A percentile compares a stretch with the other conserved stretches of the same genome.
These are phyloP conservation scores for Didymella exigua DNA, from an alignment of 2,329 filamentous ascomycete genomes.

Conservation along the genomic window DNA sequence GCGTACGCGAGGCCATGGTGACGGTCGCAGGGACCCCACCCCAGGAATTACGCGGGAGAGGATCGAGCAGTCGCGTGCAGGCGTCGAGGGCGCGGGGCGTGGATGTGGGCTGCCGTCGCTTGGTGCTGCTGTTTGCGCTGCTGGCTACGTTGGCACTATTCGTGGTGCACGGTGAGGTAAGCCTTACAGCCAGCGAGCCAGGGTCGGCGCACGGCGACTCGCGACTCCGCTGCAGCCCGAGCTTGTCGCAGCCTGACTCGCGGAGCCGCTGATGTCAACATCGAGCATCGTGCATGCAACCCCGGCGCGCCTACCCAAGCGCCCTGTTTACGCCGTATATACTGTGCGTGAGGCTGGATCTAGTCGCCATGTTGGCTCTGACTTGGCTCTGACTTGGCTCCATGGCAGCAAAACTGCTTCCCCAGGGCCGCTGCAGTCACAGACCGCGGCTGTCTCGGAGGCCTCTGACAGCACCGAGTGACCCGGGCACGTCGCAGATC, in stretches of 20 bases:
- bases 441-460: conserved; percentile 16
- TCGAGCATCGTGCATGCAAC: neutral
- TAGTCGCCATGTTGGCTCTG: neutral
- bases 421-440: conserved; percentile 1
- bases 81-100: conserved; percentile 11
- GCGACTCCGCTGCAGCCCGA: conserved; percentile 3
- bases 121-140: conserved; percentile 6
- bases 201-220: conserved; percentile 14
- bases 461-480: conserved; percentile 27
- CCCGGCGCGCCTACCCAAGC: neutral
- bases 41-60: conserved; percentile 34
- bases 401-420: neutral
- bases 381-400: too few relatives aligned
- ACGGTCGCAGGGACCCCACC: conserved; percentile 58
- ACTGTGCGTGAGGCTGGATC: too few relatives aligned
- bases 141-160: conserved; percentile 24
- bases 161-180: conserved; percentile 27
- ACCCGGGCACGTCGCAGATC: conserved; percentile 32
- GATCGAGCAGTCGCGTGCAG: conserved; percentile 1
- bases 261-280: conserved; percentile 20
- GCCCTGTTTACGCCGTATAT: neutral
- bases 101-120: neutral
- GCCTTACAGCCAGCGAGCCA: conserved; percentile 29
- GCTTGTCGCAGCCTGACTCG: conserved; percentile 14
- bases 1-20: conserved; percentile 63